Percentiles rank a stretch among this genome's conserved stretches.
These are phyloP conservation scores for Cytospora piceicola DNA, from an alignment of 2,329 filamentous ascomycete species.

Conservation along the genomic window DNA sequence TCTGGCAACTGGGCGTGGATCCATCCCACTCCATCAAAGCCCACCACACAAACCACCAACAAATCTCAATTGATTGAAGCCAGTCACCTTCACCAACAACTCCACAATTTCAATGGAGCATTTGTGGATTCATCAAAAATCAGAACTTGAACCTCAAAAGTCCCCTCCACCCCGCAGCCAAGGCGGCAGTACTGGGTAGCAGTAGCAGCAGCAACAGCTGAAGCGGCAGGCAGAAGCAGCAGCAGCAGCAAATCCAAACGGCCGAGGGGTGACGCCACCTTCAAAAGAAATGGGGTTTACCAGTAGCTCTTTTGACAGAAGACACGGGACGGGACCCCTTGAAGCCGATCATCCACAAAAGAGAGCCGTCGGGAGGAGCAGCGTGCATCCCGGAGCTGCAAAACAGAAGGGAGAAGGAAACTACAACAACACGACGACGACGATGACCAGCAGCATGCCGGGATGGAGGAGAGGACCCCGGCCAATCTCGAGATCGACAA, in stretches of 20 bases:
- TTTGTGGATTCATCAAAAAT: background rate
- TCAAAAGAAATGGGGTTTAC: background rate
- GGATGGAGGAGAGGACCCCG: slow-evolving; percentile 10
- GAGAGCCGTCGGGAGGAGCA: background rate
- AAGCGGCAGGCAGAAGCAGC: too few relatives aligned
- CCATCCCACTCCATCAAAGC: background rate
- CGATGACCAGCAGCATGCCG: background rate
- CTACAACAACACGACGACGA: background rate
- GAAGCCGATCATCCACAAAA: background rate
- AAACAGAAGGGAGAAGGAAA: background rate
- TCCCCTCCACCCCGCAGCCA: background rate
- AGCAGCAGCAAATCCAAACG: slow-evolving; percentile 34
- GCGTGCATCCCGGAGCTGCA: background rate
- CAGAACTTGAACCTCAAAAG: background rate
- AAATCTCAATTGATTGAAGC: background rate
- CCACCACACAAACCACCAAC: background rate
- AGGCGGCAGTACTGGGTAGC: background rate
- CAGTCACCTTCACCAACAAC: background rate
- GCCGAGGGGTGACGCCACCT: background rate
- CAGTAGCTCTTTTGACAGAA: background rate
- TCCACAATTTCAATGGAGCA: slow-evolving; percentile 7
- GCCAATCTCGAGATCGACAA: slow-evolving; percentile 27
- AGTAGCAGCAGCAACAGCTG: too few relatives aligned
- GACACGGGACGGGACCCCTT: background rate
- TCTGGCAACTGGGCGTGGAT: background rate